A percentile compares a stretch with the other conserved stretches of the same genome.
phyloP scores from a whole-genome alignment of 345 rosid species.

The Ceriops zippeliana region DNA sequence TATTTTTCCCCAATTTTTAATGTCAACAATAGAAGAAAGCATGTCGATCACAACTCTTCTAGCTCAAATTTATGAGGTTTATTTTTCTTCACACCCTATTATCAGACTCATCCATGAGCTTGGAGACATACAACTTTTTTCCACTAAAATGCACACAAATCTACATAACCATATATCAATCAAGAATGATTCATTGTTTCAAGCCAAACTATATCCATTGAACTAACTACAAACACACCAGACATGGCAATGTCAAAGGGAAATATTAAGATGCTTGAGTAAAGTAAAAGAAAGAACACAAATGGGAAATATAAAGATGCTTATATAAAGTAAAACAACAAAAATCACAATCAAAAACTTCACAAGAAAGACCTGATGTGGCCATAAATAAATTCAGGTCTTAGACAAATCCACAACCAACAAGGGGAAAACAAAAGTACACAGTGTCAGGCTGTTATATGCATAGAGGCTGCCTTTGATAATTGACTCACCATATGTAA shows the following conservation, averaged over 20 bases:
- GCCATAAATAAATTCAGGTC: neutral
- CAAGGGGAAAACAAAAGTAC: neutral
- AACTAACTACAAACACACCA: neutral
- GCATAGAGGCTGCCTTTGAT: neutral
- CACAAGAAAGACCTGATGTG: neutral
- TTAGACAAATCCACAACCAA: neutral
- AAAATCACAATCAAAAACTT: neutral
- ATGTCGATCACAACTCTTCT: neutral
- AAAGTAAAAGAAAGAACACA: too few relatives aligned
- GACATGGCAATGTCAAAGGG: too few relatives aligned
- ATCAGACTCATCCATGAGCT: too few relatives aligned
- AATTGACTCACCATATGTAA: conserved; percentile 66
- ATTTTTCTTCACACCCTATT: neutral
- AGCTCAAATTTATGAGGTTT: neutral
- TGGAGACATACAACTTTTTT: too few relatives aligned
- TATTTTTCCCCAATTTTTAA: neutral
- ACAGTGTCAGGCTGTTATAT: neutral
- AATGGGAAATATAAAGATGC: neutral
- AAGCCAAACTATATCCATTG: neutral
- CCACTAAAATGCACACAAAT: neutral
- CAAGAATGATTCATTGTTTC: neutral
- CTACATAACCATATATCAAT: neutral
- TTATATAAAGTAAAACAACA: neutral
- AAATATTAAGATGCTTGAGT: too few relatives aligned
- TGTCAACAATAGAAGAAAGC: neutral